Base-by-base conservation (phyloP, 2,329 filamentous ascomycete species). In the Elsinoe fawcettii region DNA sequence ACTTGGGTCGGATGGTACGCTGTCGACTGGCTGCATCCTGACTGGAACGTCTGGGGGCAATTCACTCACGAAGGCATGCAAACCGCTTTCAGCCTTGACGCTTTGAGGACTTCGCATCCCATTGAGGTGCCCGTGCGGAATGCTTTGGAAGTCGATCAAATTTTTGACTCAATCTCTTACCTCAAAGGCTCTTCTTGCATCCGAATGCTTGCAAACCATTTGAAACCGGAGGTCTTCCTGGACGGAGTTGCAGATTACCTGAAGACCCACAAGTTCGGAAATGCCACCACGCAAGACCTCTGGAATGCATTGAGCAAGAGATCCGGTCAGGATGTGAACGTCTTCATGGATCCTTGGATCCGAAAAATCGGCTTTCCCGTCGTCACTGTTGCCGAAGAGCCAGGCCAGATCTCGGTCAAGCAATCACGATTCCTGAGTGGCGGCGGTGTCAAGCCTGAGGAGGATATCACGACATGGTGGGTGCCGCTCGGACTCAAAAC, bases 1-100 rank as follows among this genome's bases (percentile, higher is more conserved):
- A 99, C 93, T 2, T 97, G 92, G 92, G 92, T 96, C 43, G 93
- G 92, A 55, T 99, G 92, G 92, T 81, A 91, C 60, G 91, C 90
- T 8, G 84, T 91, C 59, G 89, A 97, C 69, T 82, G 95, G 69
- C 83, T 97, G 57, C 89, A 97, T 72, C 93, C 93, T 81, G 92
- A 96, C 64, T 97, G 93, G 92, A 86, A 97, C 66, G 87, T 97
- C 30, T 99, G 93, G 93, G 86, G 88, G 59, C 91, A 96, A 74
- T 99, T 96, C 74, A 89, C 97, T 66, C 90, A 90, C 74, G 93
- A 97, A 77, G 88, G 87, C 66, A 88, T 95, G 77, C 90, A 96
- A 80, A 84, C 84, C 77, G 92, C 92, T 58, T 95, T 96, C 72
- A 81, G 85, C 63, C 83, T 99, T 27, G 93, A 99, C 68, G 85